phyloP scores from a whole-genome alignment of 179 eudicot species.

The Amaranthus tricolor region DNA sequence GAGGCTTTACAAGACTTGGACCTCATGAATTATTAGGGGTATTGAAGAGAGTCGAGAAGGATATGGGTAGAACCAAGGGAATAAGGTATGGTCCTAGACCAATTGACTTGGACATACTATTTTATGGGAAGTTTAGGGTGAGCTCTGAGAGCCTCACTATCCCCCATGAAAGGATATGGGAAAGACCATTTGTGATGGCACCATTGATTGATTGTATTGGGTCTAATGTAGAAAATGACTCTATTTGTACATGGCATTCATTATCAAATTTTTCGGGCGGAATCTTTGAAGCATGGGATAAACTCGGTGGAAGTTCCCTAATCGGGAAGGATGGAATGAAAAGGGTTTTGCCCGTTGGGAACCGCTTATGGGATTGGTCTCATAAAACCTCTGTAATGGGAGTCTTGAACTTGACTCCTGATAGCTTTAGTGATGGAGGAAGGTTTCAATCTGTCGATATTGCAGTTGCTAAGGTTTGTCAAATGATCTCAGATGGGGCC shows the following conservation, averaged over 20 bases:
- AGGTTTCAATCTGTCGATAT: conserved; percentile 52
- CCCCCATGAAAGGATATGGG: conserved; percentile 95
- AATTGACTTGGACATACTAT: conserved; percentile 78
- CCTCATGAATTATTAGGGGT: conserved; percentile 63
- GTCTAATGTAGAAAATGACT: conserved; percentile 49
- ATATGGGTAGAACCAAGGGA: conserved; percentile 76
- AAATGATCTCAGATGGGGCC: conserved; percentile 68
- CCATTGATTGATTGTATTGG: conserved; percentile 79
- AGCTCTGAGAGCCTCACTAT: conserved; percentile 57
- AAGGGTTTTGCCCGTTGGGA: conserved; percentile 76
- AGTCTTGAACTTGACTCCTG: conserved; percentile 82
- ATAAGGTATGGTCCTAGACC: conserved; percentile 91
- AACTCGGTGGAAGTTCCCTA: conserved; percentile 78
- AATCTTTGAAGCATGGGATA: conserved; percentile 79
- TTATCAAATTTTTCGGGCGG: conserved; percentile 51
- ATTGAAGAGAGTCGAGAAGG: conserved; percentile 81
- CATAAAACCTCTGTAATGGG: conserved; percentile 75
- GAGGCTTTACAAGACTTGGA: conserved; percentile 66
- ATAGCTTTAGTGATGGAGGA: conserved; percentile 97
- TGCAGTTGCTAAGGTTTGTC: conserved; percentile 59
- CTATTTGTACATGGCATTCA: conserved; percentile 63
- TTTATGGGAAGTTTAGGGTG: conserved; percentile 66
- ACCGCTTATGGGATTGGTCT: conserved; percentile 75
- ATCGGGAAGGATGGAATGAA: conserved; percentile 81
- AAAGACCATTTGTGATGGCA: conserved; percentile 90